These are phyloP conservation scores for Candida verbasci DNA, from an alignment of 805 yeast genomes.

Conservation along the genomic window DNA sequence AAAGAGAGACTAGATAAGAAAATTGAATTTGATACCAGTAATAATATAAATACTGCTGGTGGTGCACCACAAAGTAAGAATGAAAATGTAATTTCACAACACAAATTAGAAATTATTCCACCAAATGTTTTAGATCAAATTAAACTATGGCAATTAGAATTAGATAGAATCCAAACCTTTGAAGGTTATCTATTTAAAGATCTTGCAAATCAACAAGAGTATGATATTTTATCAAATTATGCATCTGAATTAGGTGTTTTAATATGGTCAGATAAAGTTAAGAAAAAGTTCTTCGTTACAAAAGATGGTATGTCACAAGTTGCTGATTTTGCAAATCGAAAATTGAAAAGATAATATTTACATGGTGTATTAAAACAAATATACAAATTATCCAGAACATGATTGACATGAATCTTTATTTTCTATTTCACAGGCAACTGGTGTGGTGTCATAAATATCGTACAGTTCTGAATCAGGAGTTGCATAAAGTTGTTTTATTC, in stretches of 20 bases:
- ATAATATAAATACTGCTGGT: slow-evolving; percentile 43
- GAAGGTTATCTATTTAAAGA: slow-evolving; percentile 88
- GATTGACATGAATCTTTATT: slow-evolving; percentile 35
- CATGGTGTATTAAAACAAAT: slow-evolving; percentile 6
- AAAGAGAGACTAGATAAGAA: slow-evolving; percentile 66
- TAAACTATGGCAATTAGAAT: slow-evolving; percentile 90
- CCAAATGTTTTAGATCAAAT: slow-evolving; percentile 98
- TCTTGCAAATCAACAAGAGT: slow-evolving; percentile 74
- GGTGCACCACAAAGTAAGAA: slow-evolving; percentile 31
- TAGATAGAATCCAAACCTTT: slow-evolving; percentile 84
- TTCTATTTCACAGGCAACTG: slow-evolving; percentile 26
- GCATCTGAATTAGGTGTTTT: slow-evolving; percentile 90
- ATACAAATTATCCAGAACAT: slow-evolving; percentile 29
- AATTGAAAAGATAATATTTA: slow-evolving; percentile 14
- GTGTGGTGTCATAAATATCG: slow-evolving; percentile 32
- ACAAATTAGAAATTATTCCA: slow-evolving; percentile 65
- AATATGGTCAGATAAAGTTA: slow-evolving; percentile 74
- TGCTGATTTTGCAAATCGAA: slow-evolving; percentile 83
- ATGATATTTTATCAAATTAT: slow-evolving; percentile 62
- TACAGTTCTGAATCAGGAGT: slow-evolving; percentile 14
- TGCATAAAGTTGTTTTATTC: slow-evolving; percentile 4
- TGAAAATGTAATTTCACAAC: slow-evolving; percentile 33
- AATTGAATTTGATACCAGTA: slow-evolving; percentile 55
- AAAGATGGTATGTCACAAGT: slow-evolving; percentile 83
- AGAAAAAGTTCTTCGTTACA: slow-evolving; percentile 78